phyloP scores from a whole-genome alignment of 2,329 filamentous ascomycete genomes.

The Periconia sp. region DNA sequence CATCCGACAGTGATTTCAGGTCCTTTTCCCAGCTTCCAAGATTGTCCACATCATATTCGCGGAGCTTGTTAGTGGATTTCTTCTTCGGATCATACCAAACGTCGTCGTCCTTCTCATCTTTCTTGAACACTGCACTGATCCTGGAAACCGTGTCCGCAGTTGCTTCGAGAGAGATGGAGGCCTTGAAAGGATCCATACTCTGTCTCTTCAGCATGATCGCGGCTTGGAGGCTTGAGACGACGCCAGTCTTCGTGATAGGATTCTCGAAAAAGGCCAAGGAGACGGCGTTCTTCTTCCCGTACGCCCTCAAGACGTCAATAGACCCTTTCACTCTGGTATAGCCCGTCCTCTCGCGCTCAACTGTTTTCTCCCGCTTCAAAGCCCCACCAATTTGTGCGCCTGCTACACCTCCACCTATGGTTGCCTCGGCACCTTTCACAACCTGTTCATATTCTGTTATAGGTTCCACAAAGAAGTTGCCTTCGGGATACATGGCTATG shows the following conservation, averaged over 20 bases:
- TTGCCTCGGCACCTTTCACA: no score
- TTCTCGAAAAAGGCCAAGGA: not conserved
- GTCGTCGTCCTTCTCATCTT: not conserved
- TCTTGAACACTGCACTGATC: not conserved
- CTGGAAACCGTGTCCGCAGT: not conserved
- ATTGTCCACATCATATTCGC: no score
- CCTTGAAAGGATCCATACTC: not conserved
- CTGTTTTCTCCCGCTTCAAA: no score
- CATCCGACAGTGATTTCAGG: no score
- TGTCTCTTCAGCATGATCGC: not conserved
- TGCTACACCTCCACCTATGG: not conserved
- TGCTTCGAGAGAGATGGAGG: not conserved
- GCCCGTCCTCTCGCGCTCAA: no score
- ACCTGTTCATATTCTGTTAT: no score
- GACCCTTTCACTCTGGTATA: no score
- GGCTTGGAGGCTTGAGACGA: not conserved
- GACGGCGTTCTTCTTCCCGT: not conserved
- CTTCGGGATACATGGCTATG: not conserved
- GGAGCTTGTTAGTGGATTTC: no score
- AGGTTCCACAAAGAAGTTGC: no score
- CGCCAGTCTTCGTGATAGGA: not conserved
- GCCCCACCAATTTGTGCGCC: not conserved
- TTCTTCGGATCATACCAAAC: not conserved
- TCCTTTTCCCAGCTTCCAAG: no score
- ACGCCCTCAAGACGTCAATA: no score